Percentiles rank a stretch among this genome's conserved stretches.
These are phyloP conservation scores for Iberis pinnata DNA, from an alignment of 345 rosid species.

Conservation along the genomic window DNA sequence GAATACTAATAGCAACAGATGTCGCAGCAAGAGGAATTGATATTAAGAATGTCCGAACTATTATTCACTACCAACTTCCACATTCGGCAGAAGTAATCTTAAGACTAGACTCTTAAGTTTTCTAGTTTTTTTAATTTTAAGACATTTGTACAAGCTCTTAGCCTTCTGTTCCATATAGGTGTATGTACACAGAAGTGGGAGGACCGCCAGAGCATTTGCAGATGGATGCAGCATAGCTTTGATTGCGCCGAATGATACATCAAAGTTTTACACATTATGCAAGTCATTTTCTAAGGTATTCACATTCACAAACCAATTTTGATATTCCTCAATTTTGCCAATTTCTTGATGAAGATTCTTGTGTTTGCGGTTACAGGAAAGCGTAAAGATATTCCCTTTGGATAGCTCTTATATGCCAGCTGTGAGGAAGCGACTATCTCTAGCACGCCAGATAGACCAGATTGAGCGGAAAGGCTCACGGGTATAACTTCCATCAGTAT, in stretches of 20 bases:
- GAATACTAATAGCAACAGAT: slow-evolving; percentile 88
- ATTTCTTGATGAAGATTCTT: slow-evolving; percentile 22
- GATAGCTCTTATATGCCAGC: slow-evolving; percentile 83
- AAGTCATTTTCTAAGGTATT: slow-evolving; percentile 82
- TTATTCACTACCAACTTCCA: slow-evolving; percentile 96
- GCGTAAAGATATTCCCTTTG: slow-evolving; percentile 69
- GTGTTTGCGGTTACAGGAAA: slow-evolving; percentile 50
- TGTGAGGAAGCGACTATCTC: slow-evolving; percentile 72
- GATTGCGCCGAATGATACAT: slow-evolving; percentile 63
- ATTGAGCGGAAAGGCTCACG: slow-evolving; percentile 70
- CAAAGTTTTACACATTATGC: slow-evolving; percentile 82
- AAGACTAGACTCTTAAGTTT: slow-evolving; percentile 14
- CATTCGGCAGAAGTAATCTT: slow-evolving; percentile 84
- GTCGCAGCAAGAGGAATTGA: slow-evolving; percentile 98
- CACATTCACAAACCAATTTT: slow-evolving; percentile 1
- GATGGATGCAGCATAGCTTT: slow-evolving; percentile 96
- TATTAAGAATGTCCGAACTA: slow-evolving; percentile 87
- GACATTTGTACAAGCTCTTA: slow-evolving; percentile 9
- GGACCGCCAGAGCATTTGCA: slow-evolving; percentile 88
- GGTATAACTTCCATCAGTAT: slow-evolving; percentile 36
- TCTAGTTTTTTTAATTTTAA: slow-evolving; percentile 4
- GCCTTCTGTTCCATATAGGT: slow-evolving; percentile 40
- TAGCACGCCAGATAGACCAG: slow-evolving; percentile 87
- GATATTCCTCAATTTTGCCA: slow-evolving; percentile 12
- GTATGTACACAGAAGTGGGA: slow-evolving; percentile 96